Evolutionary conservation across 129 eudicot species (phyloP), one percentile per base, ranked within the genome.

Genomic region (sunflower (Helianthus annuus)): DNA sequence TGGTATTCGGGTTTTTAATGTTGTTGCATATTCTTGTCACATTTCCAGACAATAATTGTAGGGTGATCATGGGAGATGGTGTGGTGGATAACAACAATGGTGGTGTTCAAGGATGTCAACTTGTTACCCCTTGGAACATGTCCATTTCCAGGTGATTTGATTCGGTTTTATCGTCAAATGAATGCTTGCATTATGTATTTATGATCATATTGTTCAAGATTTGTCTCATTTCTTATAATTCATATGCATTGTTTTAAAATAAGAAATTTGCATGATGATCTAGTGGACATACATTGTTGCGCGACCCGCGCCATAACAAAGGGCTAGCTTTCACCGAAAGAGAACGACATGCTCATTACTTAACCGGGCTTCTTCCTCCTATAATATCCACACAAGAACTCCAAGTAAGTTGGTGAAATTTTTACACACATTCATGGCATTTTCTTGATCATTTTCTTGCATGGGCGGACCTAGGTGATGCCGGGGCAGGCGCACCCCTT

Each of bases 331-430:
- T 92, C 76, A 84, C 86, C 0, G 89, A 86, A 48, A 83, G 74
- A 76, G 97, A 92, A 69, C 75, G 97, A 81, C 89, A 88, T 48
- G 83, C 91, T 6, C 96, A 92, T 76, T 92, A 83, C 83, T 79
- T 92, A 76, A 83, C 81, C 0, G 97, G 97, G 14, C 90, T 92
- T 74, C 78, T 92, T 65, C 97, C 97, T 60, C 97, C 97, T 64
- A 79, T 66, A 2, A 73, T 83, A 72, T 68, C 81, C 54, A 63
- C 86, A 56, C 97, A 91, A 68, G 96, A 87, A 65, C 84, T 85
- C 79, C 96, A 90, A 87, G 96, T 87, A 44, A 64, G 68, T 66
- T 57, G 7, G 15, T 16, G 40, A 34, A 48, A 44, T 27, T 2
- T 51, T 13, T 67, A 36, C 51, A 11, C 72, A 48, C 3, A 16